A percentile compares a stretch with the other conserved stretches of the same genome.
phyloP scores from a whole-genome alignment of 805 yeast species.

The Candida glaebosa region DNA sequence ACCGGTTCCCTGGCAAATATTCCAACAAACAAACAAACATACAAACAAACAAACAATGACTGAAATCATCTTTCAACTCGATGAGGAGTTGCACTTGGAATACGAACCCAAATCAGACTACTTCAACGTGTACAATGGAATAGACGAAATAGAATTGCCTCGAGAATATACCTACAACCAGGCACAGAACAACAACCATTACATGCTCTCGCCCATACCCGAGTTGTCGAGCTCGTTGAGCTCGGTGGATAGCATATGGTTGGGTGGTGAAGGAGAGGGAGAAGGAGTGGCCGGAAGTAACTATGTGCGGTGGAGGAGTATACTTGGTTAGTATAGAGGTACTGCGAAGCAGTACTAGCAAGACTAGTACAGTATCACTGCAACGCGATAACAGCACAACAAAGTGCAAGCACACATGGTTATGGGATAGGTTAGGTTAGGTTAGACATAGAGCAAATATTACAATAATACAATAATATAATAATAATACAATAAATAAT shows the following conservation, averaged over 20 bases:
- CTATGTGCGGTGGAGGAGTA: neutral
- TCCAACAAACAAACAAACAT: too few relatives aligned
- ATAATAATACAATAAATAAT: too few relatives aligned
- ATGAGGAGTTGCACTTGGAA: slow-evolving; percentile 1
- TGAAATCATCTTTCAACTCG: neutral
- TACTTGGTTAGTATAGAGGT: too few relatives aligned
- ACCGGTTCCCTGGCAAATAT: neutral
- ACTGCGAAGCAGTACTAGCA: too few relatives aligned
- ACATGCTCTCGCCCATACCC: neutral
- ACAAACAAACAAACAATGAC: neutral
- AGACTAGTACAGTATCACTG: too few relatives aligned
- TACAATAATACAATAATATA: neutral
- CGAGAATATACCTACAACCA: neutral
- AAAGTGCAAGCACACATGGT: too few relatives aligned
- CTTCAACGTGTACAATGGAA: neutral
- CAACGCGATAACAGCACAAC: too few relatives aligned
- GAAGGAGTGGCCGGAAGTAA: neutral
- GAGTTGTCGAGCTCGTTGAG: neutral
- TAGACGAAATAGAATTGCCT: neutral
- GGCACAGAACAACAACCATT: neutral
- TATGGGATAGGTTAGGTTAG: neutral
- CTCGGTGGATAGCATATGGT: neutral
- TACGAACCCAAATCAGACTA: too few relatives aligned
- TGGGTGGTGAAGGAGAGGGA: neutral
- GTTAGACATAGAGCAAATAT: neutral